These are phyloP conservation scores for Heterobasidion irregulare DNA, from an alignment of 1,284 basidiomycete genomes.

Conservation along the genomic window DNA sequence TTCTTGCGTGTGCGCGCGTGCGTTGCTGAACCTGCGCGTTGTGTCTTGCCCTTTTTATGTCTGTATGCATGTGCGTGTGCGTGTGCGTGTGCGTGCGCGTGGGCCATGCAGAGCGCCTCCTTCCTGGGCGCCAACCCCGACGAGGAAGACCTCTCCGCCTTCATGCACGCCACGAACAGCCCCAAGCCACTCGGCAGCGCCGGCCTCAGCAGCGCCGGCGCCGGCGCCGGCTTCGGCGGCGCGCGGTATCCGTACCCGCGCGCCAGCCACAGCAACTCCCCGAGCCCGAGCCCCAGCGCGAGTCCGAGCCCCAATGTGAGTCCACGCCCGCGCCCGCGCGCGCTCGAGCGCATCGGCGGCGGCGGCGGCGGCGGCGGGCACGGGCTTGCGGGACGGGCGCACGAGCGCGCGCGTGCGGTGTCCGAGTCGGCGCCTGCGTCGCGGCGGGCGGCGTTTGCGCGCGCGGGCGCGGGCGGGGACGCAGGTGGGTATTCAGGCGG, in stretches of 20 bases:
- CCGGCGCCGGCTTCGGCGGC: too few relatives aligned
- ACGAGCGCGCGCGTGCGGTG: conserved; percentile 1
- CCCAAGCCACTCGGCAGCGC: conserved; percentile 43
- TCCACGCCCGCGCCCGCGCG: too few relatives aligned
- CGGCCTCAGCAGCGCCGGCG: conserved; percentile 7
- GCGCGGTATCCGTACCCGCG: too few relatives aligned
- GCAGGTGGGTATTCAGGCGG: background rate
- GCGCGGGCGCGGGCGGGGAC: conserved; percentile 10
- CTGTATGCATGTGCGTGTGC: too few relatives aligned
- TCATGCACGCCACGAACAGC: conserved; percentile 66
- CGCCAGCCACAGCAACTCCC: conserved; percentile 4
- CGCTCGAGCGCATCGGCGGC: too few relatives aligned
- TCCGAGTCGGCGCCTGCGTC: conserved; percentile 5
- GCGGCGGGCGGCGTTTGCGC: conserved; percentile 5
- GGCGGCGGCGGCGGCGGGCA: too few relatives aligned
- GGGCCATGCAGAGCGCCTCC: conserved; percentile 25
- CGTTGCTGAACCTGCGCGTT: background rate
- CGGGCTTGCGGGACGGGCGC: conserved; percentile 1
- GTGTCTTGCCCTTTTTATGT: background rate
- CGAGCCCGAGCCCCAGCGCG: background rate
- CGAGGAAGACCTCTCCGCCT: conserved; percentile 68
- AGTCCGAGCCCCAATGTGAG: too few relatives aligned
- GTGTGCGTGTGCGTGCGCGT: conserved; percentile 1
- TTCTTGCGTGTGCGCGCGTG: background rate
- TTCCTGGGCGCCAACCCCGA: conserved; percentile 45